Conservation (phyloP, 1,284 basidiomycete genomes). For the Trametes hirsuta region DNA sequence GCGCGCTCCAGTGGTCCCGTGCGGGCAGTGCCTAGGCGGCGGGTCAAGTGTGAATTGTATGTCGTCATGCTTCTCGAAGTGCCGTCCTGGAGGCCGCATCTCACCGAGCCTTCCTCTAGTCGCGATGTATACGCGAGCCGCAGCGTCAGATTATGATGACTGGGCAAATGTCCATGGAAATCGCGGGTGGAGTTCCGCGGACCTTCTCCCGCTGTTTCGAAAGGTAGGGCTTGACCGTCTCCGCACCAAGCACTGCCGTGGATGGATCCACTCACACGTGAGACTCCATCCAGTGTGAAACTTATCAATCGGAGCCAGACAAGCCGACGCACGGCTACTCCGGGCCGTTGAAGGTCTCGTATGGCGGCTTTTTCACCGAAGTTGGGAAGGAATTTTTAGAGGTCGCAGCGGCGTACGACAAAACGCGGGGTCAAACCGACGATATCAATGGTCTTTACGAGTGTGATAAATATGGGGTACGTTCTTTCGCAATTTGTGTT, state of each 20-base stretch:
- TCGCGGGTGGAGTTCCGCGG: slow-evolving; percentile 55
- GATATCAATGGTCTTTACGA: slow-evolving; percentile 31
- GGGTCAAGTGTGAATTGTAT: slow-evolving; percentile 64
- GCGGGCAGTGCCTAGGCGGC: slow-evolving; percentile 58
- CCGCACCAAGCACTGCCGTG: not conserved
- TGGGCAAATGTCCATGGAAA: slow-evolving; percentile 54
- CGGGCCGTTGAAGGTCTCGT: slow-evolving; percentile 58
- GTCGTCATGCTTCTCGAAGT: not conserved
- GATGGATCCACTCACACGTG: not conserved
- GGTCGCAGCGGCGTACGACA: slow-evolving; percentile 48
- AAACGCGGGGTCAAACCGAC: slow-evolving; percentile 22
- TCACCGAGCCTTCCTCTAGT: slow-evolving; percentile 36
- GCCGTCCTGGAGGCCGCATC: not conserved
- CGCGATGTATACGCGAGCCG: slow-evolving; percentile 54
- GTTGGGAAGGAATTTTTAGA: slow-evolving; percentile 50
- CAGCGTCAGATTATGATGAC: slow-evolving; percentile 60
- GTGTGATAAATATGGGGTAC: slow-evolving; percentile 34
- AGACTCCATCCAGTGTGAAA: slow-evolving; percentile 46
- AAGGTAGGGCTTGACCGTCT: slow-evolving; percentile 41
- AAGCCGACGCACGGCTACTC: slow-evolving; percentile 50
- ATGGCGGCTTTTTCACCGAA: slow-evolving; percentile 39
- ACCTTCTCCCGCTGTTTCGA: slow-evolving; percentile 53
- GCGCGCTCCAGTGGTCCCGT: slow-evolving; percentile 44
- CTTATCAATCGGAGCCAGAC: slow-evolving; percentile 42
- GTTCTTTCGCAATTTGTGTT: not conserved